Evolutionary conservation across 345 rosid species (phyloP), one percentile per base, ranked within the genome.

Genomic region (Pelargonium nanum): DNA sequence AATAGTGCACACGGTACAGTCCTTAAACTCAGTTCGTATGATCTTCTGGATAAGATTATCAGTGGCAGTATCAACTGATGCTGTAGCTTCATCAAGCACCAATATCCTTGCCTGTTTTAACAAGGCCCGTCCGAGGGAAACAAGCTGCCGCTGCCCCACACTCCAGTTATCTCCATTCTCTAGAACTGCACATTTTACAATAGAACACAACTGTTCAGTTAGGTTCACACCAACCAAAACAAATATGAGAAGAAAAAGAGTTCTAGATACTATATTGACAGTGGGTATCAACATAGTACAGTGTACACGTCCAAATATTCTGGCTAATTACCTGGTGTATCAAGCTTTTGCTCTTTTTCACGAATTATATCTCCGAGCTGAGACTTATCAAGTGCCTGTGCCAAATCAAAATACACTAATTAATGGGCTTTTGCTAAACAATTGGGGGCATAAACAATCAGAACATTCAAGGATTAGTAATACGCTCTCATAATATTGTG

Each of bases 81-180:
- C 97, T 23, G 99, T 93, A 24, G 99, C 97, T 78, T 93, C 99
- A 71, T 93, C 99, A 56, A 93, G 92, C 60, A 93, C 99, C 51
- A 93, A 81, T 78, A 93, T 88, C 72, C 79, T 85, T 4, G 96
- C 92, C 72, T 88, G 96, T 73, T 89, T 87, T 22, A 93, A 90
- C 68, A 93, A 80, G 58, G 97, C 95, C 56, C 99, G 75, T 22
- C 99, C 99, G 5, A 93, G 77, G 52, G 97, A 82, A 71, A 93
- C 95, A 53, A 93, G 89, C 72, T 93, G 99, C 61, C 97, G 75
- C 65, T 93, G 97, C 55, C 99, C 99, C 67, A 93, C 95, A 68
- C 99, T 93, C 99, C 99, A 93, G 80, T 93, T 93, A 68, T 93
- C 99, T 75, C 99, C 99, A 77, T 81, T 93, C 74, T 93, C 99